Evolutionary conservation across 2,329 filamentous ascomycete species (phyloP).

Genomic region (Hypoxylon sp.): DNA sequence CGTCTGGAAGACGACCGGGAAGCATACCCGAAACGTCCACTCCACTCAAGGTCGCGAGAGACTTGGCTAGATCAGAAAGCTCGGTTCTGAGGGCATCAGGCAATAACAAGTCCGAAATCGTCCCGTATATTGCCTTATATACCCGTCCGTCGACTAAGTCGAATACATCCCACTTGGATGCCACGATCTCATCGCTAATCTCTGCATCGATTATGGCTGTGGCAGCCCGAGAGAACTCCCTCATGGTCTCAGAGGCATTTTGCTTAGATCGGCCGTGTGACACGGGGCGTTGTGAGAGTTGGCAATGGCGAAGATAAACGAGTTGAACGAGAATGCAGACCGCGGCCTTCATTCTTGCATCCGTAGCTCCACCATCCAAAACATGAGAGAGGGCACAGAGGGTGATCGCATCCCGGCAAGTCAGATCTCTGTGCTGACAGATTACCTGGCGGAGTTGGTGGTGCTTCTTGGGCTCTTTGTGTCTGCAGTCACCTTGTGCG

Average conservation of each 20-base stretch:
- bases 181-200: conserved; percentile 11
- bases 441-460: not conserved
- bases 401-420: conserved; percentile 44
- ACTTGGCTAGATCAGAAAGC: conserved; percentile 24
- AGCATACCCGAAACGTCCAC: conserved; percentile 15
- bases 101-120: conserved; percentile 18
- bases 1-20: not conserved
- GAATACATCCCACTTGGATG: conserved; percentile 50
- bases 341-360: conserved; percentile 21
- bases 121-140: conserved; percentile 38
- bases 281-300: conserved; percentile 48
- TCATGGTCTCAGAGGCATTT: conserved; percentile 14
- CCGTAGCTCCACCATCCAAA: conserved; percentile 22
- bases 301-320: conserved; percentile 46
- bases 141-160: conserved; percentile 56
- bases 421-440: conserved; percentile 22
- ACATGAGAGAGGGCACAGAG: conserved; percentile 43
- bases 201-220: conserved; percentile 12
- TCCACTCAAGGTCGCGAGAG: conserved; percentile 10
- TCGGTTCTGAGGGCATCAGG: conserved; percentile 42
- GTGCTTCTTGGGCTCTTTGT: not conserved
- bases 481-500: not conserved
- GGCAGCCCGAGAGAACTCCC: conserved; percentile 36
- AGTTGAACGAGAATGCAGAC: conserved; percentile 50
- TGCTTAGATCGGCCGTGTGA: not conserved